Evolutionary conservation across 2,329 filamentous ascomycete species (phyloP), one percentile per base, ranked within the genome.

Genomic region (Aspergillus eucalypticola): DNA sequence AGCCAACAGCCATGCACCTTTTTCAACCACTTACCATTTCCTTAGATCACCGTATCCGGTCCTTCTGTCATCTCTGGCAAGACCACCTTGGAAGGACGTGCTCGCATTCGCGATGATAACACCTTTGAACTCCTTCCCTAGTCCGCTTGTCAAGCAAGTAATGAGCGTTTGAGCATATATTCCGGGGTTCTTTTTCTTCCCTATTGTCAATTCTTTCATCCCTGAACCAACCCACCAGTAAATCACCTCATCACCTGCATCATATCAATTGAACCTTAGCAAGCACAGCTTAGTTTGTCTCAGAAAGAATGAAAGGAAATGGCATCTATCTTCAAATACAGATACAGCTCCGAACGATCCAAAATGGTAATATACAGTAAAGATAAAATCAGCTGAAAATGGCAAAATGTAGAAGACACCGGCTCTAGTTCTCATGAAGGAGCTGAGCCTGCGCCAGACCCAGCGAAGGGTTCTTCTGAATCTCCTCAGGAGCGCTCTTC

Each of bases 61-160:
- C 90, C 91, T 11, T 86, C 87, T 48, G 91, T 96, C 13, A 85
- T 86, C 54, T 89, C 88, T 44, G 84, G 82, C 6, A 86, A 90
- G 74, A 84, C 84, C 0, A 81, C 81, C 6, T 75, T 94, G 27
- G 87, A 88, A 4, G 82, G 89, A 10, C 76, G 83, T 52, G 91
- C 86, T 39, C 85, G 77, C 58, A 86, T 95, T 67, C 82, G 86
- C 51, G 82, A 88, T 48, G 91, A 96, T 73, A 86, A 90, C 71
- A 93, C 90, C 1, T 73, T 96, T 69, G 84, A 88, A 35, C 86
- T 78, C 53, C 64, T 60, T 56, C 60, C 51, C 13, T 67, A 59
- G 60, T 39, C 8, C 53, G 27, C 27, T 27, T 42, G 15, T 35
- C 27, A 3, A 44, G 51, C 19, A 41, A 21, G 42, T 5, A 4